Conservation (phyloP, 352 stramenopile genomes). For the Globisporangium orthogonon region DNA sequence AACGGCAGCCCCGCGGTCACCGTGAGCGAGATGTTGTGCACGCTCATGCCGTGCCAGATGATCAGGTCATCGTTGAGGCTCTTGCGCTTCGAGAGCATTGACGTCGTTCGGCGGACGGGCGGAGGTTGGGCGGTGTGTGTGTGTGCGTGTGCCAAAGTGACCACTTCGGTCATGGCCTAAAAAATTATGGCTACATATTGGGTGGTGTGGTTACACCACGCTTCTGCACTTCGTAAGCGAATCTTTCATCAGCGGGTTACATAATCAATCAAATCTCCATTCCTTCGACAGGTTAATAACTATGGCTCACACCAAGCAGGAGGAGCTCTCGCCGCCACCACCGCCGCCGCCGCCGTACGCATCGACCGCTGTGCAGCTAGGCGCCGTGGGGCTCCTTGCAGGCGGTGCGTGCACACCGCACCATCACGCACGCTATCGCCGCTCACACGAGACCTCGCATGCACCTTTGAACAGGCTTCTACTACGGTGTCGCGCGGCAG, state of each 20-base stretch:
- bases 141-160: too few relatives aligned
- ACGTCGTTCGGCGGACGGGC: conserved; percentile 1
- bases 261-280: too few relatives aligned
- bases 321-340: neutral
- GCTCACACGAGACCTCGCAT: neutral
- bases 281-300: too few relatives aligned
- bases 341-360: conserved; percentile 14
- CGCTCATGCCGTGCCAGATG: conserved; percentile 44
- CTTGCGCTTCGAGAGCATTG: conserved; percentile 35
- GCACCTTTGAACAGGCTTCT: conserved; percentile 33
- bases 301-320: neutral
- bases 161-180: too few relatives aligned
- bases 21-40: conserved; percentile 41
- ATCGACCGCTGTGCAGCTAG: conserved; percentile 24
- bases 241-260: too few relatives aligned
- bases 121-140: too few relatives aligned
- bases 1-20: conserved; percentile 28
- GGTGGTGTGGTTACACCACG: too few relatives aligned
- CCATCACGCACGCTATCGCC: too few relatives aligned
- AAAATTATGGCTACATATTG: neutral
- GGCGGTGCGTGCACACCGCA: conserved; percentile 21
- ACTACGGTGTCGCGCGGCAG: conserved; percentile 47
- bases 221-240: too few relatives aligned
- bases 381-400: conserved; percentile 31
- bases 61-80: conserved; percentile 48